Percentiles rank a stretch among this genome's conserved stretches.
phyloP scores from a whole-genome alignment of 2,329 filamentous ascomycete species.

The Fusarium sp. region DNA sequence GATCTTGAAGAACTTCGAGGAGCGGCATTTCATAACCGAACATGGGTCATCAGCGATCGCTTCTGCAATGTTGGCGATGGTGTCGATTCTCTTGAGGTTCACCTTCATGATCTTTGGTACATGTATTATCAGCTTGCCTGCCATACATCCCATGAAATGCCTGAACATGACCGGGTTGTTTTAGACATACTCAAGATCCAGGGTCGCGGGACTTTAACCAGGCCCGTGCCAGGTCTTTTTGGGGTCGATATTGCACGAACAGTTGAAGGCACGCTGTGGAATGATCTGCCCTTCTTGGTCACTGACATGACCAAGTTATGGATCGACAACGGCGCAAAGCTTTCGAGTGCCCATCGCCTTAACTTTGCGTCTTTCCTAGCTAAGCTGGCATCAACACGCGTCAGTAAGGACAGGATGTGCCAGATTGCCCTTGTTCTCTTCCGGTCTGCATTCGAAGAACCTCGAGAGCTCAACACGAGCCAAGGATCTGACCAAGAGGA shows the following conservation, averaged over 20 bases:
- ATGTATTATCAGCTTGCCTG: background rate
- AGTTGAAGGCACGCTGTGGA: background rate
- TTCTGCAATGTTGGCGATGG: background rate
- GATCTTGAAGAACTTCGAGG: background rate
- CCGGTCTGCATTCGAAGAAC: background rate
- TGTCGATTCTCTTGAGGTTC: background rate
- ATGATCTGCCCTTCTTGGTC: background rate
- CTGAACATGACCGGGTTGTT: background rate
- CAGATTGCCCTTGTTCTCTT: background rate
- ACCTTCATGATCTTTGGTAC: background rate
- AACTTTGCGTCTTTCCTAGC: background rate
- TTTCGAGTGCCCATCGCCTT: background rate
- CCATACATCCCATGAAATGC: background rate
- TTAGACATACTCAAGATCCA: background rate
- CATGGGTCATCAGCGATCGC: background rate
- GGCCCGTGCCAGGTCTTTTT: background rate
- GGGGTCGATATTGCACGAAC: background rate
- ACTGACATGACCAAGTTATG: background rate
- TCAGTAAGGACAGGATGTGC: background rate
- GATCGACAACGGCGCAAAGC: background rate
- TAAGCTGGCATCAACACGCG: background rate
- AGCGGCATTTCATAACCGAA: background rate
- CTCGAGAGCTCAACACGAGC: background rate
- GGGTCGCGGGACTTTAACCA: background rate
- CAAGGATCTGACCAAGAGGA: background rate